Conservation (phyloP, 73 alveolate species). For the Loxodes magnus region DNA sequence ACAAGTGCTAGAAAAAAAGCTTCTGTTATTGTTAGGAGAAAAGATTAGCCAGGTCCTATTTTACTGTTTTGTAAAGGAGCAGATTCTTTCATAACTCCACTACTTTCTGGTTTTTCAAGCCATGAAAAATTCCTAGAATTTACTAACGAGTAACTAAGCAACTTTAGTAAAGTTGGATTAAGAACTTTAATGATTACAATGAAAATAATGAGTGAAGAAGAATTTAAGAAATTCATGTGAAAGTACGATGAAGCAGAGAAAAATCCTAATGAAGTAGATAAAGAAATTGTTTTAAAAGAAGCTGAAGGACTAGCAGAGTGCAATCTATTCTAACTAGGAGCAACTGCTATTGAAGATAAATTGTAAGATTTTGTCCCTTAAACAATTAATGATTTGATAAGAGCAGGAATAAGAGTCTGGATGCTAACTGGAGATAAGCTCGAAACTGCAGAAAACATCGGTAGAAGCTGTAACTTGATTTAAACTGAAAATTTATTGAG, state of each 20-base stretch:
- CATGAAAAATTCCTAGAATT: slow-evolving; percentile 32
- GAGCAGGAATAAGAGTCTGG: slow-evolving; percentile 44
- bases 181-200: slow-evolving; percentile 85
- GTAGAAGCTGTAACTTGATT: slow-evolving; percentile 80
- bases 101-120: slow-evolving; percentile 15
- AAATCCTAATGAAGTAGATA: slow-evolving; percentile 57
- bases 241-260: slow-evolving; percentile 38
- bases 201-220: slow-evolving; percentile 72
- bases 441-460: slow-evolving; percentile 97
- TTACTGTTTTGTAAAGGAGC: slow-evolving; percentile 58
- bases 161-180: slow-evolving; percentile 51
- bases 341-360: slow-evolving; percentile 96
- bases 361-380: slow-evolving; percentile 92
- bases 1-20: slow-evolving; percentile 85
- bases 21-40: slow-evolving; percentile 79
- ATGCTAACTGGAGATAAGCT: slow-evolving; percentile 93
- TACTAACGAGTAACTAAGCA: slow-evolving; percentile 30
- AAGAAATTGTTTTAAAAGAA: slow-evolving; percentile 68
- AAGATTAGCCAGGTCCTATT: slow-evolving; percentile 35
- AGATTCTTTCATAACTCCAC: slow-evolving; percentile 45
- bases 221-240: slow-evolving; percentile 50
- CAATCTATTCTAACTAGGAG: slow-evolving; percentile 78
- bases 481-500: slow-evolving; percentile 2
- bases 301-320: slow-evolving; percentile 72
- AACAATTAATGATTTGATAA: slow-evolving; percentile 67